These are phyloP conservation scores for Umbelopsis sp. DNA, from an alignment of 192 early-diverging fungal genomes.

Conservation along the genomic window DNA sequence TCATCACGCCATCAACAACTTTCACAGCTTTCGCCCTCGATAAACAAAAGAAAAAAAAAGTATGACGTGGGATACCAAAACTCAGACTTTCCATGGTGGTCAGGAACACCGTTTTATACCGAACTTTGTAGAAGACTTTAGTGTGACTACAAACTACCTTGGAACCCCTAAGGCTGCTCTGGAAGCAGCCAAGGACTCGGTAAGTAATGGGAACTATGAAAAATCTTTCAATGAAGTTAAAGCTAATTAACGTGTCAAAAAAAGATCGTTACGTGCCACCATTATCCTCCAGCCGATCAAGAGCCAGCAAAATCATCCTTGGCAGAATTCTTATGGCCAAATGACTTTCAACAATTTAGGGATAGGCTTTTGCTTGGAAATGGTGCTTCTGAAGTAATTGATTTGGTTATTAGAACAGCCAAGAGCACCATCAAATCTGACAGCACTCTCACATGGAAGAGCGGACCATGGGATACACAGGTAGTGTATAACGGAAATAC, in stretches of 20 bases:
- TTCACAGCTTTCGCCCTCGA: background rate
- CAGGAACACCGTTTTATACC: constrained; percentile 81
- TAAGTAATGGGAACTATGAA: constrained; percentile 39
- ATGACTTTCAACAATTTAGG: constrained; percentile 54
- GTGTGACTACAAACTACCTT: constrained; percentile 88
- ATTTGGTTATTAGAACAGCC: constrained; percentile 81
- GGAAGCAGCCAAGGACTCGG: constrained; percentile 71
- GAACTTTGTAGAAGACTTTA: constrained; percentile 93
- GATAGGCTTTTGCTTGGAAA: constrained; percentile 81
- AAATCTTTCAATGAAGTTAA: background rate
- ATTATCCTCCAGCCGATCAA: constrained; percentile 91
- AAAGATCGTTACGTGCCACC: constrained; percentile 69
- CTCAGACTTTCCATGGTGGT: constrained; percentile 88
- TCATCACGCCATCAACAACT: background rate
- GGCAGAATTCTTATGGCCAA: constrained; percentile 80
- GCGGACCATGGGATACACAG: constrained; percentile 79
- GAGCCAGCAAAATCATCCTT: constrained; percentile 86
- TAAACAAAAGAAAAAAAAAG: too few species aligned
- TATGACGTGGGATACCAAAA: constrained; percentile 77
- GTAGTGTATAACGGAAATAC: constrained; percentile 31
- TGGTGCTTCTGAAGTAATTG: constrained; percentile 90
- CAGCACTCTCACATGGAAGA: constrained; percentile 79
- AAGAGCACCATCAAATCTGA: constrained; percentile 14
- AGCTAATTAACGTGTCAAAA: background rate
- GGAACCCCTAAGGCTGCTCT: constrained; percentile 79